phyloP scores from a whole-genome alignment of 23 red algal genomes.

The Gracilariopsis chorda region DNA sequence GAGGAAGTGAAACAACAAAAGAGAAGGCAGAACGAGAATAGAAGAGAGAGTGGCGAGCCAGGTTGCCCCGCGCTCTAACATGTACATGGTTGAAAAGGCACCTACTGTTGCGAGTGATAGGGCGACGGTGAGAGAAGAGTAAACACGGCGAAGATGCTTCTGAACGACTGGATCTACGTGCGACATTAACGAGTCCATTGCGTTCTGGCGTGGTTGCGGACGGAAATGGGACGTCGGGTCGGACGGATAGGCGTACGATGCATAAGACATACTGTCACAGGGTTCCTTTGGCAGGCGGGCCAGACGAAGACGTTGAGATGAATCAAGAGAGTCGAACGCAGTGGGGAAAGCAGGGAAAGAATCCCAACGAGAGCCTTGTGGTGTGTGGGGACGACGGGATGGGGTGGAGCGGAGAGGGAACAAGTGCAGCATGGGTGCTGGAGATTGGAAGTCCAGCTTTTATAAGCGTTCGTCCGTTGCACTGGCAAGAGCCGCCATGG shows the following conservation, averaged over 20 bases:
- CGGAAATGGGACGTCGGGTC: too few relatives aligned
- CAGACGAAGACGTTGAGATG: too few relatives aligned
- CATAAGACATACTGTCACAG: not conserved
- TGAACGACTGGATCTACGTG: slow-evolving; percentile 32
- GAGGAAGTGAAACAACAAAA: slow-evolving; percentile 9
- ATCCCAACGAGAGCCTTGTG: too few relatives aligned
- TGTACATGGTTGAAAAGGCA: not conserved
- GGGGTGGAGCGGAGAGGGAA: not conserved
- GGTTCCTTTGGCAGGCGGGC: too few relatives aligned
- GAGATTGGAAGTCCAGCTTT: not conserved
- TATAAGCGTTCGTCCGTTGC: not conserved
- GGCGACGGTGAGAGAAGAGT: slow-evolving; percentile 17
- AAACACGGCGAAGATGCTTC: slow-evolving; percentile 56
- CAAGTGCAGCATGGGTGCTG: not conserved
- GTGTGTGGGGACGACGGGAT: not conserved
- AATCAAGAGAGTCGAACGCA: too few relatives aligned
- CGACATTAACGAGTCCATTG: not conserved
- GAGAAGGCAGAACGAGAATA: slow-evolving; percentile 3
- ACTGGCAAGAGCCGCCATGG: not conserved
- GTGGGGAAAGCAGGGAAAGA: too few relatives aligned
- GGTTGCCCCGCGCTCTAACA: not conserved
- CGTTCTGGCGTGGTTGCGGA: not conserved
- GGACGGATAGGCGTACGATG: not conserved
- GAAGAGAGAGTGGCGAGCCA: not conserved
- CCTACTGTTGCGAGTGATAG: not conserved